These are phyloP conservation scores for Termitomyces sp. DNA, from an alignment of 768 basidiomycete genomes.

Conservation along the genomic window DNA sequence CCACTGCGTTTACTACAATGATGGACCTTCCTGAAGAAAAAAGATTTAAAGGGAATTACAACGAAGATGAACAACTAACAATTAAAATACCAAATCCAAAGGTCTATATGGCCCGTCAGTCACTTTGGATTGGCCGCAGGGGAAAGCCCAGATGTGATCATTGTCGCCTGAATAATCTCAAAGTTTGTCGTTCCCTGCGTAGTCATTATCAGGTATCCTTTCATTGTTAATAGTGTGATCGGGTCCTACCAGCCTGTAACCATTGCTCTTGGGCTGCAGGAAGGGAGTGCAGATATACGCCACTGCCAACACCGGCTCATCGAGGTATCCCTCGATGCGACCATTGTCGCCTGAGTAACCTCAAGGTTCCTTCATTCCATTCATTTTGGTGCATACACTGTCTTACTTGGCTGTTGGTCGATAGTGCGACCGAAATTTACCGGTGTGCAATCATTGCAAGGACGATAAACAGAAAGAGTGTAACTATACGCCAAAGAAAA, in stretches of 20 bases:
- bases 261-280: slow-evolving; percentile 62
- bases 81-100: slow-evolving; percentile 66
- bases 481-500: slow-evolving; percentile 71
- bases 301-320: slow-evolving; percentile 69
- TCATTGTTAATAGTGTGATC: slow-evolving; percentile 49
- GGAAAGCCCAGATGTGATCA: slow-evolving; percentile 74
- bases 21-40: slow-evolving; percentile 4
- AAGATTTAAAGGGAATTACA: slow-evolving; percentile 31
- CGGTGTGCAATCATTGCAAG: slow-evolving; percentile 63
- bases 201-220: not conserved
- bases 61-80: slow-evolving; percentile 49
- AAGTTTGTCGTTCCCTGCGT: slow-evolving; percentile 36
- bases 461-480: slow-evolving; percentile 49
- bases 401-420: not conserved
- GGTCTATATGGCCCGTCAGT: slow-evolving; percentile 62
- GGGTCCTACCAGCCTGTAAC: slow-evolving; percentile 65
- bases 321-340: slow-evolving; percentile 72
- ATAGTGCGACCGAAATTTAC: slow-evolving; percentile 69
- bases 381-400: not conserved
- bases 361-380: slow-evolving; percentile 43
- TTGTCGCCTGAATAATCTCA: slow-evolving; percentile 66
- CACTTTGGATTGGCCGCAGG: slow-evolving; percentile 69
- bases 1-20: not conserved
- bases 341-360: slow-evolving; percentile 59
- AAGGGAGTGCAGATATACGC: slow-evolving; percentile 68